phyloP scores from a whole-genome alignment of 2,329 filamentous ascomycete species.

The Escovopsis sp. region DNA sequence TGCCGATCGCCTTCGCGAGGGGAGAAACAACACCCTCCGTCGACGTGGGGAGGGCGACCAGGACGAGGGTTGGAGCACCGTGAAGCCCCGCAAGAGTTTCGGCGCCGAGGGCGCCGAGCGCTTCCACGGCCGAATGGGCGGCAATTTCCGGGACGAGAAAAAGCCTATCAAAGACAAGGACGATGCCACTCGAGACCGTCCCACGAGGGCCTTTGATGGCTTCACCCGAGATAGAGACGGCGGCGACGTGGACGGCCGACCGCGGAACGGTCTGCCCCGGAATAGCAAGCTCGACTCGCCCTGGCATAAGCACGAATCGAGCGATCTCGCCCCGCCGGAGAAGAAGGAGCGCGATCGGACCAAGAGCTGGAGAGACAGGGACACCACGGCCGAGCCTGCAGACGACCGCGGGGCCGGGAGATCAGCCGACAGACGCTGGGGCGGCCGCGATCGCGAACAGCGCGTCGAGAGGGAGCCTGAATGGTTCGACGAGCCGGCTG shows the following conservation, averaged over 20 bases:
- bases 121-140: constrained; percentile 51
- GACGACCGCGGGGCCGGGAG: constrained; percentile 44
- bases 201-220: constrained; percentile 34
- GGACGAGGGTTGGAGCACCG: constrained; percentile 62
- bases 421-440: constrained; percentile 35
- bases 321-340: constrained; percentile 17
- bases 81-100: constrained; percentile 61
- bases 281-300: constrained; percentile 45
- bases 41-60: constrained; percentile 41
- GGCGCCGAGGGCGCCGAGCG: constrained; percentile 58
- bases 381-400: constrained; percentile 24
- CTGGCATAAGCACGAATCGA: constrained; percentile 53
- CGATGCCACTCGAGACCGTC: constrained; percentile 33
- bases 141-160: constrained; percentile 28
- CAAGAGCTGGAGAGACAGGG: constrained; percentile 47
- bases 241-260: constrained; percentile 39
- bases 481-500: constrained; percentile 67
- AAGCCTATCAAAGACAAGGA: constrained; percentile 38
- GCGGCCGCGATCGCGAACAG: constrained; percentile 39
- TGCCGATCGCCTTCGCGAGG: constrained; percentile 34
- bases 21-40: constrained; percentile 30
- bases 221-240: constrained; percentile 34
- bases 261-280: constrained; percentile 50
- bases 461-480: constrained; percentile 70
- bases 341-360: constrained; percentile 40